Base-by-base conservation (phyloP, 768 basidiomycete species). In the Leccinum disarticulatum region DNA sequence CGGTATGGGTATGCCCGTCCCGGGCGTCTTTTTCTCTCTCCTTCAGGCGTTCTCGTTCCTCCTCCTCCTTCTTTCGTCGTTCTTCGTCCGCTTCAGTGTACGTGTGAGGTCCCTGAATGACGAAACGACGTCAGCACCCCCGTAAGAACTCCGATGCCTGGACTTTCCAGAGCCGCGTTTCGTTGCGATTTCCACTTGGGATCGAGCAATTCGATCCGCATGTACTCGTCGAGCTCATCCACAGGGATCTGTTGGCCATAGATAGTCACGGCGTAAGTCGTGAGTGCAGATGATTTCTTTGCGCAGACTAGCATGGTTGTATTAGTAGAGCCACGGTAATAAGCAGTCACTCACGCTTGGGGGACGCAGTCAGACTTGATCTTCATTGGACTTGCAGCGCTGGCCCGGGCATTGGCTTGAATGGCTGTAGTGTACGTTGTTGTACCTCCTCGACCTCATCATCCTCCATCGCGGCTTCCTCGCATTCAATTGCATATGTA, bases 141-240 rank as follows among this genome's bases (percentile, higher is more conserved):
- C n/a, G 86, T 70, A 94, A 87, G 19, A 94, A 79, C 69, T 94
- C 92, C 17, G 91, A 91, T 6, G 91, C 88, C 70, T 93, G 90
- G 6, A 91, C 90, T 70, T 93, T 93, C 97, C 67, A 95, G 77
- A 10, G 77, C 83, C 28, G 1, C 28, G 69, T 94, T 90, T 64
- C 96, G 90, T 72, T 96, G 93, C 63, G 95, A 93, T 74, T 98
- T 98, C 95, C 96, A 99, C 73, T 89, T 87, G 46, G 97, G 95
- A 76, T 99, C 97, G 66, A 99, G 83, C 61, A 98, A 75, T 72
- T 99, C 97, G 70, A 98, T 98, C 66, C 97, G 91, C 86, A 98
- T 95, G 74, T 98, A 97, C 72, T 98, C 95, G 66, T 96, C 86
- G 49, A 98, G 79, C 72, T 98, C 96, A 76, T 96, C 91, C 68